Conservation (phyloP, 2,329 filamentous ascomycete genomes). For the Hypoxylon sp. region DNA sequence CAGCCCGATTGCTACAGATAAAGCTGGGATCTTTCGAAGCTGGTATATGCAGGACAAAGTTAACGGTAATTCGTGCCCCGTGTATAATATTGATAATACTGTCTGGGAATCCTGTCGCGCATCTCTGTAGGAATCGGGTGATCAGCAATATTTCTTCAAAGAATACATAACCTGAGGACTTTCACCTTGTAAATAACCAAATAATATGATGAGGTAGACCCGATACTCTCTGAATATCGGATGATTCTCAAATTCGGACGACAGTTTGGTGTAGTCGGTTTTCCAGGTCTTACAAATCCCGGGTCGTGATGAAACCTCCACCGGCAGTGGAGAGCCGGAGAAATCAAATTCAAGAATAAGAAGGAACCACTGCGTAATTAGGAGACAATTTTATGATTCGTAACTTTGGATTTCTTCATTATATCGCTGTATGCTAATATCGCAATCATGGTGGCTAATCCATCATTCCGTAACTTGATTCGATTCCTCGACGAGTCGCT, state of each 20-base stretch:
- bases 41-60: not conserved
- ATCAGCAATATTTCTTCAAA: too few species aligned
- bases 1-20: not conserved
- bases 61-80: not conserved
- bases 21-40: not conserved
- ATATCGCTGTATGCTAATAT: not conserved
- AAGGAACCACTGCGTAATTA: not conserved
- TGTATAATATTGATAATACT: not conserved
- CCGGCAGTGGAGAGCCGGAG: slow-evolving; percentile 14
- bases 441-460: not conserved
- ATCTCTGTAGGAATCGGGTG: too few species aligned
- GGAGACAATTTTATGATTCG: not conserved
- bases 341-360: slow-evolving; percentile 3
- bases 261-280: not conserved
- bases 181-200: too few species aligned
- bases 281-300: not conserved
- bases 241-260: not conserved
- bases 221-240: not conserved
- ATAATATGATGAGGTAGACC: too few species aligned
- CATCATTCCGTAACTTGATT: slow-evolving; percentile 24
- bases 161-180: too few species aligned
- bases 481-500: slow-evolving; percentile 27
- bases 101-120: not conserved
- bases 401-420: not conserved
- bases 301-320: slow-evolving; percentile 12